phyloP scores from a whole-genome alignment of 2,329 filamentous ascomycete species.

The Eurotiales sp. region DNA sequence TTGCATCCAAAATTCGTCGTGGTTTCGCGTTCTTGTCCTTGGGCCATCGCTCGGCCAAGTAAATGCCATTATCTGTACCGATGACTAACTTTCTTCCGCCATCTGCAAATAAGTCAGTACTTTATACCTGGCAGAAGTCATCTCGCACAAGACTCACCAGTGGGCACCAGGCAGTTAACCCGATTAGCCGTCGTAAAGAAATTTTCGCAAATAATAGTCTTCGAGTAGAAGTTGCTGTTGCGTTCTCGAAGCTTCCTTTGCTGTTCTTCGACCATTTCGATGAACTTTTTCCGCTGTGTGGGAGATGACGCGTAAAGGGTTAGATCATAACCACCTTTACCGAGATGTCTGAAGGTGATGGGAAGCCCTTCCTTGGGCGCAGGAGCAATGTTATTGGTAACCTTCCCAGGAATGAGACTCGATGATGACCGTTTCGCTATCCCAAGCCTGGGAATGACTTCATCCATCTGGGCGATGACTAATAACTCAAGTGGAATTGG shows the following conservation, averaged over 20 bases:
- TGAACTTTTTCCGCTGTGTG: slow-evolving; percentile 89
- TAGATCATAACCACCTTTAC: slow-evolving; percentile 90
- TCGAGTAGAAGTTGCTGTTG: slow-evolving; percentile 65
- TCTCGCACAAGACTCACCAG: slow-evolving; percentile 59
- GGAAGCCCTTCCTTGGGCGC: slow-evolving; percentile 74
- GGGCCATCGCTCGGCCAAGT: slow-evolving; percentile 82
- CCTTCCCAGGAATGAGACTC: slow-evolving; percentile 66
- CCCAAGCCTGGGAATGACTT: slow-evolving; percentile 78
- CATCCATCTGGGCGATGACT: slow-evolving; percentile 94
- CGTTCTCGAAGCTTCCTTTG: slow-evolving; percentile 79
- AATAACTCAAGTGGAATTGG: slow-evolving; percentile 92
- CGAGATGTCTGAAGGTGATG: slow-evolving; percentile 93
- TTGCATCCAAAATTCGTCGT: slow-evolving; percentile 77
- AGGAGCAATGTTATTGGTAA: slow-evolving; percentile 47
- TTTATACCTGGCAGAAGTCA: neutral
- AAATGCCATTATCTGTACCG: slow-evolving; percentile 91
- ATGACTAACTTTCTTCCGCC: slow-evolving; percentile 92
- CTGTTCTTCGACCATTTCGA: slow-evolving; percentile 88
- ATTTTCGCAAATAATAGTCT: slow-evolving; percentile 69
- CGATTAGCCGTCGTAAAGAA: slow-evolving; percentile 87
- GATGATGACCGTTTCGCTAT: slow-evolving; percentile 83
- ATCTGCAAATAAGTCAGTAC: slow-evolving; percentile 53
- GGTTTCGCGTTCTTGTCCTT: slow-evolving; percentile 73
- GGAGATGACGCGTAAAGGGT: slow-evolving; percentile 84
- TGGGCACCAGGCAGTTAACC: slow-evolving; percentile 91